A percentile compares a stretch with the other conserved stretches of the same genome.
Conservation (phyloP, 345 rosid genomes). For the Triadica sebifera region DNA sequence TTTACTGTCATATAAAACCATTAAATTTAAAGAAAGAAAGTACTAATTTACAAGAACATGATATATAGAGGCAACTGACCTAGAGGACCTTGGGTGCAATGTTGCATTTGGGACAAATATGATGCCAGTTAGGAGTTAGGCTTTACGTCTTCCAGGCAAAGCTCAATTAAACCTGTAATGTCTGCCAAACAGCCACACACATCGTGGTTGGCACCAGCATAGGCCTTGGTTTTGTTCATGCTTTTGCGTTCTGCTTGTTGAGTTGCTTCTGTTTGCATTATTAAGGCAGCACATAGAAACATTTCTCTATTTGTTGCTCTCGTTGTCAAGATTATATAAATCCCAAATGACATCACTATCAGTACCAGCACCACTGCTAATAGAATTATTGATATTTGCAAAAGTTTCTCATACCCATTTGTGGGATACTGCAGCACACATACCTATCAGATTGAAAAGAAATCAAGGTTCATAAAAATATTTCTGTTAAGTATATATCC, state of each 20-base stretch:
- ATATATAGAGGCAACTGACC: conserved; percentile 16
- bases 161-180: conserved; percentile 22
- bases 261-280: conserved; percentile 45
- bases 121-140: conserved; percentile 20
- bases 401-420: conserved; percentile 11
- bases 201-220: conserved; percentile 35
- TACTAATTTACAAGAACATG: not conserved
- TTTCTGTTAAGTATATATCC: too few relatives aligned
- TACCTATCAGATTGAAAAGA: too few relatives aligned
- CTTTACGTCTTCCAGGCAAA: conserved; percentile 19
- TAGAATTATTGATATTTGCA: conserved; percentile 21
- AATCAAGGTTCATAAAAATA: too few relatives aligned
- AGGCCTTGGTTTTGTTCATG: conserved; percentile 40
- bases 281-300: conserved; percentile 36
- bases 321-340: conserved; percentile 27
- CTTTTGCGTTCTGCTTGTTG: conserved; percentile 53
- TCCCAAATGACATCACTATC: conserved; percentile 13
- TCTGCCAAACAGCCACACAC: conserved; percentile 23
- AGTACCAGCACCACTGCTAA: conserved; percentile 21
- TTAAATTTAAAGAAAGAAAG: too few relatives aligned
- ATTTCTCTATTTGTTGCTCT: conserved; percentile 46
- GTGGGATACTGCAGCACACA: conserved; percentile 30
- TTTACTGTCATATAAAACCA: too few relatives aligned
- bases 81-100: conserved; percentile 26
- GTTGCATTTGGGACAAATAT: conserved; percentile 20